Conservation (phyloP, 495 filamentous ascomycete genomes). For the Annulohypoxylon maeteangense region DNA sequence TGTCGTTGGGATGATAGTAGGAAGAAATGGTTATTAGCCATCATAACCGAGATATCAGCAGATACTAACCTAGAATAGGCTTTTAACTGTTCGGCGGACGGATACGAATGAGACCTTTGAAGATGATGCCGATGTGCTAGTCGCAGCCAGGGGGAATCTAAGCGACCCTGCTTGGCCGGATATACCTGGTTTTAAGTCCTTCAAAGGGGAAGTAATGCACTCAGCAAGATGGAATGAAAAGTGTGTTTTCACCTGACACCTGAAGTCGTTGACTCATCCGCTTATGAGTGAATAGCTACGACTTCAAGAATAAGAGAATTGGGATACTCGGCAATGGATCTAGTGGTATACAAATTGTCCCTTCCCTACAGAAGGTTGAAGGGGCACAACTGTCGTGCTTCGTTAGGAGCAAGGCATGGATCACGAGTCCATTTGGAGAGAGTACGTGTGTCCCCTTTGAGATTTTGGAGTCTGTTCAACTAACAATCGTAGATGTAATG, state of each 20-base stretch:
- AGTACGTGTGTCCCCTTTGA: conserved; percentile 22
- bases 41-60: not conserved
- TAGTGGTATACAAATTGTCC: conserved; percentile 77
- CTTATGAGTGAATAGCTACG: conserved; percentile 51
- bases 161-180: conserved; percentile 68
- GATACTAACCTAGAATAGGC: conserved; percentile 26
- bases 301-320: conserved; percentile 62
- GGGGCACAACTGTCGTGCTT: conserved; percentile 69
- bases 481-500: conserved; percentile 47
- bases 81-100: conserved; percentile 27
- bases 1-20: conserved; percentile 65
- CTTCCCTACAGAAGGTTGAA: conserved; percentile 67
- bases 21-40: conserved; percentile 62
- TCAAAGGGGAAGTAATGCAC: conserved; percentile 68
- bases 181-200: conserved; percentile 65
- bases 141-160: conserved; percentile 73
- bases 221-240: conserved; percentile 60
- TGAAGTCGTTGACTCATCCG: not conserved
- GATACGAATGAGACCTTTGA: conserved; percentile 50
- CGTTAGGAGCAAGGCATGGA: conserved; percentile 76
- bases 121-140: conserved; percentile 65
- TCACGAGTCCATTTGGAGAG: conserved; percentile 58
- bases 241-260: conserved; percentile 1
- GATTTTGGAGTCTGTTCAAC: not conserved
- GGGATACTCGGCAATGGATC: conserved; percentile 68